Conservation (phyloP, 768 basidiomycete species). For the Mycena olivaceomarginata region DNA sequence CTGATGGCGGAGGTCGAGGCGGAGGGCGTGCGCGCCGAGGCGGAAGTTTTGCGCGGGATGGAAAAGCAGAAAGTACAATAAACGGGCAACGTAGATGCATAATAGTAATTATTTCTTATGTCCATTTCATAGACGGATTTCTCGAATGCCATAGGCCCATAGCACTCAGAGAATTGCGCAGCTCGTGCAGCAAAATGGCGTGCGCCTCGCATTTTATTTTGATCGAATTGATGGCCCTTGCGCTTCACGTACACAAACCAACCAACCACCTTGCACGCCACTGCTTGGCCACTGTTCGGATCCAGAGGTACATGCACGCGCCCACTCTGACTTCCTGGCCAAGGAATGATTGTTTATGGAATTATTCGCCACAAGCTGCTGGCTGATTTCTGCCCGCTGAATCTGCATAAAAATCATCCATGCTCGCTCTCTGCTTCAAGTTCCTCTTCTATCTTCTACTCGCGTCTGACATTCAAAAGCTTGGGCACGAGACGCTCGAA, state of each 20-base stretch:
- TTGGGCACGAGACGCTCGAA: not conserved
- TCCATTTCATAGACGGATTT: constrained; percentile 12
- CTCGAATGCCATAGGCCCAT: not conserved
- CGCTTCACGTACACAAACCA: too few relatives aligned
- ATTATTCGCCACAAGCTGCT: too few relatives aligned
- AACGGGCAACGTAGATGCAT: not conserved
- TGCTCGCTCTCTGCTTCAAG: not conserved
- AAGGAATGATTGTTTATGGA: too few relatives aligned
- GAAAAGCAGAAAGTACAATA: constrained; percentile 60
- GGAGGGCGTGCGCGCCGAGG: constrained; percentile 84
- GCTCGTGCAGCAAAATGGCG: too few relatives aligned
- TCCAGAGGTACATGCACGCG: too few relatives aligned
- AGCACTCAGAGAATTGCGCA: not conserved
- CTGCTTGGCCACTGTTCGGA: too few relatives aligned
- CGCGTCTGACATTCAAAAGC: not conserved
- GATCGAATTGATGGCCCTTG: not conserved
- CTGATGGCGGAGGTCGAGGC: constrained; percentile 83
- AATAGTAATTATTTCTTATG: not conserved
- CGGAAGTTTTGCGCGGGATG: constrained; percentile 65
- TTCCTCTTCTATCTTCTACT: not conserved
- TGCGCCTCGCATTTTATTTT: not conserved
- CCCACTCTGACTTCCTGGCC: too few relatives aligned
- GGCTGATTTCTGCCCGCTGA: too few relatives aligned
- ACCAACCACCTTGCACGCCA: too few relatives aligned
- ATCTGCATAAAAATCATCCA: too few relatives aligned